phyloP scores from a whole-genome alignment of 1,284 basidiomycete genomes.

The Ceratobasidium sp. region DNA sequence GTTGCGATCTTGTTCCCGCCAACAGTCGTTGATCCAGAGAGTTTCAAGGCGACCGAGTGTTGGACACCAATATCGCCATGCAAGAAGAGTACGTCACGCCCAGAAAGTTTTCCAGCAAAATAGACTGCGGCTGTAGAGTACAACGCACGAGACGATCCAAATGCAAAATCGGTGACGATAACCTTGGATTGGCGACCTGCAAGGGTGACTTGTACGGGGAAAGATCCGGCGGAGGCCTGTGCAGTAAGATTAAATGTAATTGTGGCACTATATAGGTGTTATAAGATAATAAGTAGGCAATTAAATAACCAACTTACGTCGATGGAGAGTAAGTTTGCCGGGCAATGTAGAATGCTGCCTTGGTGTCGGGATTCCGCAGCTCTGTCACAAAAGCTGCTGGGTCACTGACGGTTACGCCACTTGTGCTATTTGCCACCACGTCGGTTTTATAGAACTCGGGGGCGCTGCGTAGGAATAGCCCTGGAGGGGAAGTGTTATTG shows the following conservation, averaged over 20 bases:
- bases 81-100: conserved; percentile 73
- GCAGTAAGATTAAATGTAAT: conserved; percentile 48
- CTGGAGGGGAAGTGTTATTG: not conserved
- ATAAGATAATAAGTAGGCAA: not conserved
- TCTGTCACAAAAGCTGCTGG: conserved; percentile 67
- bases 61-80: conserved; percentile 68
- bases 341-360: conserved; percentile 72
- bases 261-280: conserved; percentile 30
- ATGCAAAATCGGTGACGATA: conserved; percentile 54
- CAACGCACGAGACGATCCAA: conserved; percentile 52
- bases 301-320: conserved; percentile 59
- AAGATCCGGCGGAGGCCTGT: conserved; percentile 47
- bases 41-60: conserved; percentile 64
- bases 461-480: conserved; percentile 74
- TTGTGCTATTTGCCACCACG: conserved; percentile 70
- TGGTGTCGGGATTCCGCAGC: conserved; percentile 71
- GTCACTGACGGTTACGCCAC: conserved; percentile 63
- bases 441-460: conserved; percentile 80
- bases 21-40: conserved; percentile 56
- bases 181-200: conserved; percentile 47
- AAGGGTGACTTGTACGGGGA: conserved; percentile 60
- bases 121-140: conserved; percentile 65
- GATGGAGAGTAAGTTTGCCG: conserved; percentile 74
- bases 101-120: conserved; percentile 73
- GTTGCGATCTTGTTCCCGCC: conserved; percentile 26